Percentiles rank a stretch among this genome's conserved stretches.
Conservation (phyloP, 257 asterid genomes). For the Echites panduratus region DNA sequence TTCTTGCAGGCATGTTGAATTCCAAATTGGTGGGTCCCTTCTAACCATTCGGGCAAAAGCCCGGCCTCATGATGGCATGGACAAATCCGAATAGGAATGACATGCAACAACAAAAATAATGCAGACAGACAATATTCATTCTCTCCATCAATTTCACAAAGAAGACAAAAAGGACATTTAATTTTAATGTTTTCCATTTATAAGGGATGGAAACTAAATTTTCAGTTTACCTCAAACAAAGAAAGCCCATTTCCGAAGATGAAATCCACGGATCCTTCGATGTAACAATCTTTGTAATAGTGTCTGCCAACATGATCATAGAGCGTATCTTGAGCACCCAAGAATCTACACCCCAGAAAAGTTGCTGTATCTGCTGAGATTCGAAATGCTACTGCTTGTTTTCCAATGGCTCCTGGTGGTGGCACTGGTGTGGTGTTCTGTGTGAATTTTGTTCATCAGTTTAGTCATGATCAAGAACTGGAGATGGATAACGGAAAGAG, state of each 20-base stretch:
- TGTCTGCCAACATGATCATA: slow-evolving; percentile 85
- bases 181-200: not conserved
- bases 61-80: not conserved
- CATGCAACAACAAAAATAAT: not conserved
- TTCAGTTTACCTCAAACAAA: slow-evolving; percentile 57
- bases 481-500: not conserved
- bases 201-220: not conserved
- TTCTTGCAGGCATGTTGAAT: not conserved
- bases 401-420: slow-evolving; percentile 71
- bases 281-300: slow-evolving; percentile 82
- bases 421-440: slow-evolving; percentile 91
- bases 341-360: slow-evolving; percentile 64
- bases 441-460: not conserved
- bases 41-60: no score
- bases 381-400: slow-evolving; percentile 87
- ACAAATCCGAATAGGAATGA: not conserved
- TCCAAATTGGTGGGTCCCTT: not conserved
- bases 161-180: not conserved
- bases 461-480: not conserved
- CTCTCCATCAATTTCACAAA: not conserved
- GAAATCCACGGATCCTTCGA: slow-evolving; percentile 93
- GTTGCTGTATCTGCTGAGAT: slow-evolving; percentile 88
- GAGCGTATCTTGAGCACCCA: slow-evolving; percentile 92
- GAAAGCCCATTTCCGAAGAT: slow-evolving; percentile 87
- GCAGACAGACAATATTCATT: not conserved